phyloP scores from a whole-genome alignment of 2,329 filamentous ascomycete genomes.

The Apiospora malaysiana region DNA sequence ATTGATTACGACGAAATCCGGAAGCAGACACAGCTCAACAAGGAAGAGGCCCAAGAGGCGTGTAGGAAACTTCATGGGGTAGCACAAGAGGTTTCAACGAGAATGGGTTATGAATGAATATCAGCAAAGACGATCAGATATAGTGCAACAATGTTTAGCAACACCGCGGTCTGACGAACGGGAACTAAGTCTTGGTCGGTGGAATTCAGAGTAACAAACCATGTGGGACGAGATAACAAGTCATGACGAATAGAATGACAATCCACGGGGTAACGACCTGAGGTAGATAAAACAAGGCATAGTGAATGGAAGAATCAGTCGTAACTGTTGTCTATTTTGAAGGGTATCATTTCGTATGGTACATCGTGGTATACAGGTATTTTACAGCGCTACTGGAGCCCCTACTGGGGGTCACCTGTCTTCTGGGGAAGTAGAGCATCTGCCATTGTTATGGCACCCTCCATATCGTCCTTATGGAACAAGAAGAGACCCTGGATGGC shows the following conservation, averaged over 20 bases:
- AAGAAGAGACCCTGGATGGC: conserved; percentile 93
- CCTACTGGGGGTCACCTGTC: neutral
- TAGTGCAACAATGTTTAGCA: neutral
- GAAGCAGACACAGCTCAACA: neutral
- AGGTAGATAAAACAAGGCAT: too few relatives aligned
- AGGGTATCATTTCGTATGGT: neutral
- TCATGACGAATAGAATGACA: neutral
- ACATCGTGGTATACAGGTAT: neutral
- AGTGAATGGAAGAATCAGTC: too few relatives aligned
- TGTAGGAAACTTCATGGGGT: neutral
- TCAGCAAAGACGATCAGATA: neutral
- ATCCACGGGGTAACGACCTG: too few relatives aligned
- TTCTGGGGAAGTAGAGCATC: conserved; percentile 60
- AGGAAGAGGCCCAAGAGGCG: neutral
- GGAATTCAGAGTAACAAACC: too few relatives aligned
- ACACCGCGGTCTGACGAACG: neutral
- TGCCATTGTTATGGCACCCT: conserved; percentile 83
- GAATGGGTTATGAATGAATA: neutral
- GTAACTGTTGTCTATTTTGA: neutral
- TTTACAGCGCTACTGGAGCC: neutral
- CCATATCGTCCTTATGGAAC: conserved; percentile 91
- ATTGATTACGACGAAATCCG: neutral
- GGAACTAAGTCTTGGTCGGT: too few relatives aligned
- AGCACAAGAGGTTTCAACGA: neutral
- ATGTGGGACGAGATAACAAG: too few relatives aligned